Conservation (phyloP, 2,329 filamentous ascomycete species). For the Fusarium cyanostomum region DNA sequence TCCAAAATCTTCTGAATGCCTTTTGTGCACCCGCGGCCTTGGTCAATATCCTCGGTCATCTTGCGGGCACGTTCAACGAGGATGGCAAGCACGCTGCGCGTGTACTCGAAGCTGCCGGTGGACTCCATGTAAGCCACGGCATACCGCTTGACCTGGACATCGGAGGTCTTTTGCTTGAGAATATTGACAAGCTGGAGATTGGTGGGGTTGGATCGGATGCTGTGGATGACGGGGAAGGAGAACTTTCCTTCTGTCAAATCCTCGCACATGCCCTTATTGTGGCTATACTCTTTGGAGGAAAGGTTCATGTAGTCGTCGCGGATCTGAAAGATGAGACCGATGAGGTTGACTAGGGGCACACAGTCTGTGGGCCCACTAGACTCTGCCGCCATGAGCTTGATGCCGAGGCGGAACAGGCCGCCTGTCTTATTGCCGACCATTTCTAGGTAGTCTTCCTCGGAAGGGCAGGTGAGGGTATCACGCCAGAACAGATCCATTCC, state of each 20-base stretch:
- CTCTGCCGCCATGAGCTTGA: constrained; percentile 89
- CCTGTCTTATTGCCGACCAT: constrained; percentile 95
- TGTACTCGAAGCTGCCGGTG: constrained; percentile 91
- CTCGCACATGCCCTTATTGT: constrained; percentile 94
- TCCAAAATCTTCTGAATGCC: constrained; percentile 74
- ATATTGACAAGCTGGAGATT: constrained; percentile 91
- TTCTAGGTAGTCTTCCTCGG: constrained; percentile 90
- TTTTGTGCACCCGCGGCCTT: constrained; percentile 62
- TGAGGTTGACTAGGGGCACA: constrained; percentile 83
- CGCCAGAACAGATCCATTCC: constrained; percentile 94
- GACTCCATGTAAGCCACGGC: constrained; percentile 91
- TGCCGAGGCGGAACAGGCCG: constrained; percentile 83
- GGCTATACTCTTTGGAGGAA: constrained; percentile 74
- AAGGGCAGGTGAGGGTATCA: constrained; percentile 83
- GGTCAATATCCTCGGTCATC: constrained; percentile 72
- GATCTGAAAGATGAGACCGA: constrained; percentile 90
- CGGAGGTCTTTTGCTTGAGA: constrained; percentile 85
- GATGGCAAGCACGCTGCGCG: constrained; percentile 70
- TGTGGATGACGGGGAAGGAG: constrained; percentile 94
- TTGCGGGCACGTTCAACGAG: constrained; percentile 71
- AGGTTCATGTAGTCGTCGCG: constrained; percentile 95
- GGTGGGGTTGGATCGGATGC: constrained; percentile 78
- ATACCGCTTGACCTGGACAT: constrained; percentile 90
- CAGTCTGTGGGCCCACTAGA: constrained; percentile 69
- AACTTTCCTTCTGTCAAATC: constrained; percentile 98